Conservation (phyloP, 2,329 filamentous ascomycete genomes). For the Penicillium aurantiogriseum region DNA sequence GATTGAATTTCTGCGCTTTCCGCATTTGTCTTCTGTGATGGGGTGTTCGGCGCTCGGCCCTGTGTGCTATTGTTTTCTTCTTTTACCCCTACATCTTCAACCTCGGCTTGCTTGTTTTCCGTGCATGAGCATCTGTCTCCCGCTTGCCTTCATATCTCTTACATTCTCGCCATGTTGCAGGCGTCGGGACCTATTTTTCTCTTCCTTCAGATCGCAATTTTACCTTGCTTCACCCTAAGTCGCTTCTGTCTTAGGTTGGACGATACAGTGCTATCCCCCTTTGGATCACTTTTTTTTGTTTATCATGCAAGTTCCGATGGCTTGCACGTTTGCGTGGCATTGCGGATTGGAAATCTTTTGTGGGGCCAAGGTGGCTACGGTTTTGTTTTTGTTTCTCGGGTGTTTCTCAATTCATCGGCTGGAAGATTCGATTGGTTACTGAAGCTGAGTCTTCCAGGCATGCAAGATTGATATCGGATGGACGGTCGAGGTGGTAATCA, state of each 20-base stretch:
- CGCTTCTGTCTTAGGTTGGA: background rate
- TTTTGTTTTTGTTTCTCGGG: conserved; percentile 7
- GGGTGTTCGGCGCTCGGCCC: conserved; percentile 36
- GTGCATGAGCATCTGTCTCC: conserved; percentile 26
- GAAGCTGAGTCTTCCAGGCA: conserved; percentile 2
- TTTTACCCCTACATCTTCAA: conserved; percentile 18
- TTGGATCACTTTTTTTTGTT: conserved; percentile 2
- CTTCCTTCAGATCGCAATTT: conserved; percentile 27
- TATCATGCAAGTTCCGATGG: background rate
- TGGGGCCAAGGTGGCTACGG: conserved; percentile 1
- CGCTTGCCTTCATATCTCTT: conserved; percentile 33
- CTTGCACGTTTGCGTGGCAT: conserved; percentile 2
- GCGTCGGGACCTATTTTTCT: conserved; percentile 29
- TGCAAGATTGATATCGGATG: conserved; percentile 4
- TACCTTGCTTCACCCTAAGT: conserved; percentile 16
- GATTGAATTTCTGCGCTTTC: conserved; percentile 35
- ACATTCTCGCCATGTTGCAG: conserved; percentile 29
- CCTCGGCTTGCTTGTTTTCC: conserved; percentile 19
- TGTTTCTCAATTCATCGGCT: conserved; percentile 3
- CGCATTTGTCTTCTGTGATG: conserved; percentile 35
- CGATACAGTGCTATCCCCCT: background rate
- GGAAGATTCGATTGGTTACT: conserved; percentile 6
- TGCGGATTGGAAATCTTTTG: background rate
- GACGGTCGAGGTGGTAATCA: conserved; percentile 19
- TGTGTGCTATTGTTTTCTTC: conserved; percentile 24